phyloP scores from a whole-genome alignment of 192 early-diverging fungal species.

The Rhizophagus prolifer region DNA sequence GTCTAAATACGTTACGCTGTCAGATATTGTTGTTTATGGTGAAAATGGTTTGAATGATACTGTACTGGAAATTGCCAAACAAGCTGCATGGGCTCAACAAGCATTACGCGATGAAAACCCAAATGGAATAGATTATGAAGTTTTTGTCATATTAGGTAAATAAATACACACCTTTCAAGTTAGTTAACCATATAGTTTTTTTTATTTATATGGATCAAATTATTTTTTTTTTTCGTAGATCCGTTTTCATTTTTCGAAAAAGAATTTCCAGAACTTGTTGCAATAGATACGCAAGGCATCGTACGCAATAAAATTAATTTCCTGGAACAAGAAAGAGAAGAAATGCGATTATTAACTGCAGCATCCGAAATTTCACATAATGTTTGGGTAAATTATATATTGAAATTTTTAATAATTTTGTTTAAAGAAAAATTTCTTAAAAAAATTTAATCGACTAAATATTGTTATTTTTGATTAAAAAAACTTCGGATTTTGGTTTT shows the following conservation, averaged over 20 bases:
- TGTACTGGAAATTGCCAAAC: conserved; percentile 41
- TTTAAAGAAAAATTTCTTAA: neutral
- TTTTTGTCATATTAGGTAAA: conserved; percentile 50
- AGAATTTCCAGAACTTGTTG: conserved; percentile 42
- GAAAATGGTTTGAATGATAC: conserved; percentile 34
- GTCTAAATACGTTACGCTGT: conserved; percentile 47
- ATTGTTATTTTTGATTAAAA: neutral
- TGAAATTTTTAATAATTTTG: neutral
- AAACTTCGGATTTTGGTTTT: neutral
- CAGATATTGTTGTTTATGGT: conserved; percentile 50
- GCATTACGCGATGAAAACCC: conserved; percentile 27
- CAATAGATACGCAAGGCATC: conserved; percentile 34
- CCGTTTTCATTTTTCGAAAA: conserved; percentile 43
- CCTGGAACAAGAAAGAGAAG: conserved; percentile 49
- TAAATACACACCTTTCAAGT: neutral
- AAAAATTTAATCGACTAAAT: too few species aligned
- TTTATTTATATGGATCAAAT: neutral
- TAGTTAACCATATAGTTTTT: neutral
- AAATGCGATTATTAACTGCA: conserved; percentile 49
- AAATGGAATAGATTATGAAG: conserved; percentile 41
- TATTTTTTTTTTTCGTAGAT: conserved; percentile 33
- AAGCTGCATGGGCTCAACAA: conserved; percentile 45
- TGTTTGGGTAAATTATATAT: conserved; percentile 47
- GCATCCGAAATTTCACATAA: conserved; percentile 47
- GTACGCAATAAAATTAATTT: conserved; percentile 48